These are phyloP conservation scores for Annulohypoxylon stygium DNA, from an alignment of 495 filamentous ascomycete genomes.

Conservation along the genomic window DNA sequence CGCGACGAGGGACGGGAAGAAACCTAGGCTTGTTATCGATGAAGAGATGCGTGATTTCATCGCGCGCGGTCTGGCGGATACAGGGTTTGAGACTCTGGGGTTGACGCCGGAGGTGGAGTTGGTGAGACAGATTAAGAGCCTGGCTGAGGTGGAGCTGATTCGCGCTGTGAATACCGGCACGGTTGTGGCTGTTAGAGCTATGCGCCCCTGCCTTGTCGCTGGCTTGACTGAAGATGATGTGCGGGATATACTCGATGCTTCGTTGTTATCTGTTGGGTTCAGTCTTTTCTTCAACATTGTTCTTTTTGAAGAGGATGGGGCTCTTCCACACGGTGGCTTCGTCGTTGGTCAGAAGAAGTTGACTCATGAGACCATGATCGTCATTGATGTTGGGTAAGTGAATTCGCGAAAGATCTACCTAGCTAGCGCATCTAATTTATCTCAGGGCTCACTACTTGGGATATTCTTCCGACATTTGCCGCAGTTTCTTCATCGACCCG, in stretches of 20 bases:
- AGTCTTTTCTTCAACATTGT: slow-evolving; percentile 70
- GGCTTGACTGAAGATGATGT: slow-evolving; percentile 67
- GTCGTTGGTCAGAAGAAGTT: slow-evolving; percentile 63
- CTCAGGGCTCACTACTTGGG: slow-evolving; percentile 65
- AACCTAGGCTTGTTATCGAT: slow-evolving; percentile 66
- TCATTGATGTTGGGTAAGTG: slow-evolving; percentile 68
- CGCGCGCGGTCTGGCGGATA: slow-evolving; percentile 59
- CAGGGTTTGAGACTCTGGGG: slow-evolving; percentile 63
- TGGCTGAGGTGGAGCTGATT: slow-evolving; percentile 62
- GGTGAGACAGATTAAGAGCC: slow-evolving; percentile 65
- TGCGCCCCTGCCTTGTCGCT: slow-evolving; percentile 65
- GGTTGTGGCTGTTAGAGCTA: slow-evolving; percentile 66
- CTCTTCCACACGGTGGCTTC: slow-evolving; percentile 66
- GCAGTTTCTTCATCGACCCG: slow-evolving; percentile 64
- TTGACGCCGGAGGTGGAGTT: slow-evolving; percentile 62
- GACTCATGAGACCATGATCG: slow-evolving; percentile 63
- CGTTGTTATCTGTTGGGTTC: slow-evolving; percentile 61
- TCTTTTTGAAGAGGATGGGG: slow-evolving; percentile 68
- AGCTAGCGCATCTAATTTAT: slow-evolving; percentile 25
- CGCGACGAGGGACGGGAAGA: neutral
- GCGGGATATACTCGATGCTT: slow-evolving; percentile 61
- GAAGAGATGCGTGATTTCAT: slow-evolving; percentile 72
- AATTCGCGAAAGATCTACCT: neutral
- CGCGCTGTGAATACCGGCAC: slow-evolving; percentile 70
- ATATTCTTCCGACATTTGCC: slow-evolving; percentile 70